A percentile compares a stretch with the other conserved stretches of the same genome.
Evolutionary conservation across 352 stramenopile genomes (phyloP).

Genomic region (Globisporangium abappressorium): DNA sequence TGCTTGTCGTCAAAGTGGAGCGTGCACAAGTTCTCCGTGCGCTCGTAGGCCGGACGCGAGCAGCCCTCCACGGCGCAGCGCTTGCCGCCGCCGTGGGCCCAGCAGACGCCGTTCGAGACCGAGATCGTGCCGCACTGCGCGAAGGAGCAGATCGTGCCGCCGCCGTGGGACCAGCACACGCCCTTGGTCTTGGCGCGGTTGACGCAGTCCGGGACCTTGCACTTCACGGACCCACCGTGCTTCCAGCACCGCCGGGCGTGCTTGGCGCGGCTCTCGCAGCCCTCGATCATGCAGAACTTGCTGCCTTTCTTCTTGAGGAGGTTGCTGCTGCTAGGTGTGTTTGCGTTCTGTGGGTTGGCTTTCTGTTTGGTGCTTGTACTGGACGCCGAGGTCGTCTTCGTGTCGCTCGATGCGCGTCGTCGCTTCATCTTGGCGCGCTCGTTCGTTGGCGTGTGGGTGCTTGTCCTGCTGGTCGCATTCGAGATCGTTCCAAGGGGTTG

Average conservation of each 20-base stretch:
- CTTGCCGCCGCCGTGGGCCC: constrained; percentile 32
- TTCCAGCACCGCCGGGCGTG: constrained; percentile 50
- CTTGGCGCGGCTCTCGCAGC: constrained; percentile 52
- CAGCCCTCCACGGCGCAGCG: constrained; percentile 18
- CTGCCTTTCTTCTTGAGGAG: constrained; percentile 40
- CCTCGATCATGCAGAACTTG: constrained; percentile 54
- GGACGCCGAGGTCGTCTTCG: neutral
- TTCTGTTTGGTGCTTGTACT: neutral
- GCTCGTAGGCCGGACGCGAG: constrained; percentile 47
- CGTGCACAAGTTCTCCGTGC: constrained; percentile 49
- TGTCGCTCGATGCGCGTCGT: neutral
- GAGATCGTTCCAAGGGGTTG: neutral
- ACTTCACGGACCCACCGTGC: constrained; percentile 59
- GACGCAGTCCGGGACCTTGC: constrained; percentile 44
- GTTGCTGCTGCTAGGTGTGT: neutral
- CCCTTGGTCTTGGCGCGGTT: constrained; percentile 64
- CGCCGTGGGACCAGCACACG: constrained; percentile 61
- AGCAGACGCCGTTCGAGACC: constrained; percentile 59
- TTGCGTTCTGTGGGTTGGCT: neutral
- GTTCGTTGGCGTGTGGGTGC: constrained; percentile 8
- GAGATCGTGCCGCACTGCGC: constrained; percentile 41
- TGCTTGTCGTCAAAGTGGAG: constrained; percentile 37
- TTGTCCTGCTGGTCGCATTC: neutral
- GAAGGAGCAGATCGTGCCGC: constrained; percentile 49
- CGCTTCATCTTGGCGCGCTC: constrained; percentile 14